phyloP scores from a whole-genome alignment of 768 basidiomycete species.

The Leucosporidium creatinivorum region DNA sequence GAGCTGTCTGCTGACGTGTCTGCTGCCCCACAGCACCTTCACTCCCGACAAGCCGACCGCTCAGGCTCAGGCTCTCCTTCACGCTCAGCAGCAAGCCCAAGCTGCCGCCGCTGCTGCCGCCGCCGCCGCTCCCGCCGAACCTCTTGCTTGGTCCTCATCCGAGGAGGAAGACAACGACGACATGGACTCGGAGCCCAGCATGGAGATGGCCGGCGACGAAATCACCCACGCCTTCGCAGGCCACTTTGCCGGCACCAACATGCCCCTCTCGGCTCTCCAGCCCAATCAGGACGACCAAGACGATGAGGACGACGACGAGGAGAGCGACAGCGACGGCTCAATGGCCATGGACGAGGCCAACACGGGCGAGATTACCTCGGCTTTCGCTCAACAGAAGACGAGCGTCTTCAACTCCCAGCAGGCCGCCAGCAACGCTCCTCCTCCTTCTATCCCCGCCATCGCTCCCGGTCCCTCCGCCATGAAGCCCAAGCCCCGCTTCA shows the following conservation, averaged over 20 bases:
- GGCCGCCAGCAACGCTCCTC: not conserved
- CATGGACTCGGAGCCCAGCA: constrained; percentile 7
- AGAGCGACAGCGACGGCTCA: constrained; percentile 13
- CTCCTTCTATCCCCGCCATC: not conserved
- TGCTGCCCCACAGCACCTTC: constrained; percentile 9
- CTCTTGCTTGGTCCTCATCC: constrained; percentile 4
- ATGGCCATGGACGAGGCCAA: constrained; percentile 25
- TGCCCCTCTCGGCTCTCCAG: constrained; percentile 1
- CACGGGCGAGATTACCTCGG: constrained; percentile 13
- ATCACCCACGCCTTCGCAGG: constrained; percentile 23
- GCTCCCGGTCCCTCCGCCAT: not conserved
- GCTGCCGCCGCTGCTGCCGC: constrained; percentile 4
- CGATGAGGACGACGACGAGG: not conserved
- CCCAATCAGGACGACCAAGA: not conserved
- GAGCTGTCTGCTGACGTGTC: not conserved
- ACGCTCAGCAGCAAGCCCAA: not conserved
- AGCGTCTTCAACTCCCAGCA: not conserved
- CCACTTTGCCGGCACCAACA: constrained; percentile 24
- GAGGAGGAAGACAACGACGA: constrained; percentile 4
- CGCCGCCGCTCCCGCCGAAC: not conserved
- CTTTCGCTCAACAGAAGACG: constrained; percentile 6
- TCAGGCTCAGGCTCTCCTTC: constrained; percentile 11
- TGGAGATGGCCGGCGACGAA: constrained; percentile 31
- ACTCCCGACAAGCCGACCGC: constrained; percentile 29
- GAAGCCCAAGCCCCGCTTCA: constrained; percentile 14